phyloP scores from a whole-genome alignment of 139 green algal species.

The Trebouxia sp. region DNA sequence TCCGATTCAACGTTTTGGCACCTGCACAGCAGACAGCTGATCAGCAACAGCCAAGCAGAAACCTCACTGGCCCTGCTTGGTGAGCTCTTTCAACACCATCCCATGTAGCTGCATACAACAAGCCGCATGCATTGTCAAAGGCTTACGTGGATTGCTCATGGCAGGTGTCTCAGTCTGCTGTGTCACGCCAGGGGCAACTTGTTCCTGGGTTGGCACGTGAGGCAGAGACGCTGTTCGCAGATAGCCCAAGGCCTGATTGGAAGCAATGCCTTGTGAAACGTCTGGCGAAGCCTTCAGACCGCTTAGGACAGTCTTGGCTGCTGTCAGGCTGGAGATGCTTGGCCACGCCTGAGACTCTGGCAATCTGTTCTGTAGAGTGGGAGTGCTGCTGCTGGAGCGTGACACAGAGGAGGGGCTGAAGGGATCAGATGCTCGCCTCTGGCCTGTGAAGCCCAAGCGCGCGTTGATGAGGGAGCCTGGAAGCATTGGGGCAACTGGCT shows the following conservation, averaged over 20 bases:
- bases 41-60: no score
- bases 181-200: not conserved
- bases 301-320: not conserved
- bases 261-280: not conserved
- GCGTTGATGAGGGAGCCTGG: not conserved
- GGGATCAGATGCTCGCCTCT: not conserved
- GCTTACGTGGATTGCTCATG: constrained; percentile 15
- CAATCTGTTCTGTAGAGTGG: not conserved
- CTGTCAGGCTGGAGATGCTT: not conserved
- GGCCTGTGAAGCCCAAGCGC: not conserved
- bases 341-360: not conserved
- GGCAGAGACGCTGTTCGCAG: not conserved
- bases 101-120: no score
- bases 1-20: not conserved
- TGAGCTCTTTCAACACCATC: no score
- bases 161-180: not conserved
- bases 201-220: not conserved
- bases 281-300: not conserved
- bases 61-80: no score
- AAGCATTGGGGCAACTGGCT: not conserved
- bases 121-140: no score
- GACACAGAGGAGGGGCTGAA: not conserved
- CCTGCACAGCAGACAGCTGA: not conserved
- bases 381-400: constrained; percentile 15
- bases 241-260: not conserved